Evolutionary conservation across 163 green algal genomes (phyloP).

Genomic region (Chloromonas sp.): DNA sequence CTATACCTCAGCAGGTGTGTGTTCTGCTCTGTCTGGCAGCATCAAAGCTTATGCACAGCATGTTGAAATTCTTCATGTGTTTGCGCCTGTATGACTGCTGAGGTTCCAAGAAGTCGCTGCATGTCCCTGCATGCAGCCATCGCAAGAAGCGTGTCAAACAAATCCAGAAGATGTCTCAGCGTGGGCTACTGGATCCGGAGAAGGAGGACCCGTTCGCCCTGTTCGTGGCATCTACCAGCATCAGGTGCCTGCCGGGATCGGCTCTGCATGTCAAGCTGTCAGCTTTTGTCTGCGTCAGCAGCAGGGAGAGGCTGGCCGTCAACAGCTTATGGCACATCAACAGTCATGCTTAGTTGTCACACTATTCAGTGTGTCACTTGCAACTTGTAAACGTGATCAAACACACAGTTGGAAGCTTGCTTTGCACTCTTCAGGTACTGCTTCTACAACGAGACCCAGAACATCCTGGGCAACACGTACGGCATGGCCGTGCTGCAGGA

Average conservation of each 20-base stretch:
- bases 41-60: background rate
- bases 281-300: no score
- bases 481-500: conserved; percentile 99
- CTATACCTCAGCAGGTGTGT: conserved; percentile 83
- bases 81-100: no score
- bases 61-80: background rate
- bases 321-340: no score
- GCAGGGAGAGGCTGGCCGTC: no score
- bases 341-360: no score
- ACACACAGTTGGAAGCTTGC: no score
- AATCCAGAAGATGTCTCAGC: conserved; percentile 92
- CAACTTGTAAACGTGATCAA: no score
- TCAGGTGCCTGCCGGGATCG: conserved; percentile 44
- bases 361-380: no score
- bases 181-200: conserved; percentile 87
- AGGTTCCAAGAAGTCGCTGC: no score
- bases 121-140: conserved; percentile 56
- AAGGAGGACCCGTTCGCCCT: conserved; percentile 96
- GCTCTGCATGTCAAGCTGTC: no score
- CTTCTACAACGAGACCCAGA: conserved; percentile 97
- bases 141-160: conserved; percentile 94
- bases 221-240: conserved; percentile 93
- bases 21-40: no score
- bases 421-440: conserved; percentile 61
- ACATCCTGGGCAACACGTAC: conserved; percentile 97